phyloP scores from a whole-genome alignment of 345 rosid genomes.

The Theobroma cacao region DNA sequence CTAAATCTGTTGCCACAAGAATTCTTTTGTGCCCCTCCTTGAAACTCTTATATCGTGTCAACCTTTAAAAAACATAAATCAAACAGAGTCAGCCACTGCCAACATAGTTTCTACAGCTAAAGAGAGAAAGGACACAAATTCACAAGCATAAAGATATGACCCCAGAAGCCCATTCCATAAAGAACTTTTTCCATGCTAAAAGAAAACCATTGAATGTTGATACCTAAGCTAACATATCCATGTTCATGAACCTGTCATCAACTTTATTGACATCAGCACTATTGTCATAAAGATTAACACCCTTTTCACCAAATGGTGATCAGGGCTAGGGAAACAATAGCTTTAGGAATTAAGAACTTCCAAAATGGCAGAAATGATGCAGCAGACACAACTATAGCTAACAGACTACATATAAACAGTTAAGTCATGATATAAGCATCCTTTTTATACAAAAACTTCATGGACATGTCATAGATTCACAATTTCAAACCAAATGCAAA shows the following conservation, averaged over 20 bases:
- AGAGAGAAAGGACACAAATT: background rate
- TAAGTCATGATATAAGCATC: background rate
- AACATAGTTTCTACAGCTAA: background rate
- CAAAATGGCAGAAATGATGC: background rate
- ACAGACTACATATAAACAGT: background rate
- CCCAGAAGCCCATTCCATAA: background rate
- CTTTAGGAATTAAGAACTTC: background rate
- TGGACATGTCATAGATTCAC: too few species aligned
- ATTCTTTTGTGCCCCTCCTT: conserved; percentile 99
- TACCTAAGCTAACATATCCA: background rate
- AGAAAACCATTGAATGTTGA: background rate
- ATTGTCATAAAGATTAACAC: background rate
- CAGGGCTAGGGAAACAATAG: background rate
- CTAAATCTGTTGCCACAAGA: conserved; percentile 93
- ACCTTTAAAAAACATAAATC: conserved; percentile 33
- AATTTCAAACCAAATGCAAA: too few species aligned
- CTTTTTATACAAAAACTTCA: background rate
- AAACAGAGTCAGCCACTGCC: background rate
- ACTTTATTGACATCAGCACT: background rate
- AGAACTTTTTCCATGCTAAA: background rate
- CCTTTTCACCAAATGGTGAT: background rate
- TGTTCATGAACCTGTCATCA: background rate
- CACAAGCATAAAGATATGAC: background rate
- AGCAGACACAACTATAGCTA: background rate
- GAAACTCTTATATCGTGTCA: conserved; percentile 92